Base-by-base conservation (phyloP, 331 rosid species). In the Pyracantha coccinea region DNA sequence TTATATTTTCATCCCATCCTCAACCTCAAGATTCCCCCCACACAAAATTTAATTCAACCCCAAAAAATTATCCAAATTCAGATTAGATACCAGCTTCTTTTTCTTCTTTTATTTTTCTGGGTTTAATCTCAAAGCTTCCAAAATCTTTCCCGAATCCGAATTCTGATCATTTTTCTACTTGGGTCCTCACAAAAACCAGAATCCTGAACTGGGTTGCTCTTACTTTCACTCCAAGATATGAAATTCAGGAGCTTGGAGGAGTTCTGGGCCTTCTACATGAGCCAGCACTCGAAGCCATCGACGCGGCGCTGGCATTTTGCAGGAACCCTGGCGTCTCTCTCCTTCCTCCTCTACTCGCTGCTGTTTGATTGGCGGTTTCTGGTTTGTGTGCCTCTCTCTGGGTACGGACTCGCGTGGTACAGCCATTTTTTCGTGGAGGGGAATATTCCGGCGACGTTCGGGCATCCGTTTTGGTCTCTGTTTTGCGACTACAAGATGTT, bases 221-320 rank as follows among this genome's bases (percentile, higher is more conserved):
- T 14, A 5, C 38, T 57, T 17, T 35, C 59, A 27, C 29, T 41
- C 47, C 47, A 41, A 25, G 15, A 17, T 66, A 93, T 90, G 98
- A 93, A 93, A 88, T 93, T 93, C 85, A 90, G 95, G 82, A 90
- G 81, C 86, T 85, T 90, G 60, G 98, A 93, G 41, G 98, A 93
- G 78, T 93, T 90, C 83, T 93, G 98, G 98, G 81, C 83, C 5
- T 93, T 90, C 79, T 93, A 93, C 32, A 69, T 93, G 86, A 93
- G 52, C 81, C 98, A 93, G 64, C 98, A 93, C 82, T 90, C 97
- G 2, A 90, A 93, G 67, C 88, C 90, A 69, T 79, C 87, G 41
- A 95, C 99, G 2, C 90, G 99, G 72, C 93, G 96, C 20, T 92
- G 95, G 97, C 99, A 95, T 86, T 95, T 95, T 54, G 89, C 82